A percentile compares a stretch with the other conserved stretches of the same genome.
phyloP scores from a whole-genome alignment of 1,284 basidiomycete species.

The Golubevia pallescens region DNA sequence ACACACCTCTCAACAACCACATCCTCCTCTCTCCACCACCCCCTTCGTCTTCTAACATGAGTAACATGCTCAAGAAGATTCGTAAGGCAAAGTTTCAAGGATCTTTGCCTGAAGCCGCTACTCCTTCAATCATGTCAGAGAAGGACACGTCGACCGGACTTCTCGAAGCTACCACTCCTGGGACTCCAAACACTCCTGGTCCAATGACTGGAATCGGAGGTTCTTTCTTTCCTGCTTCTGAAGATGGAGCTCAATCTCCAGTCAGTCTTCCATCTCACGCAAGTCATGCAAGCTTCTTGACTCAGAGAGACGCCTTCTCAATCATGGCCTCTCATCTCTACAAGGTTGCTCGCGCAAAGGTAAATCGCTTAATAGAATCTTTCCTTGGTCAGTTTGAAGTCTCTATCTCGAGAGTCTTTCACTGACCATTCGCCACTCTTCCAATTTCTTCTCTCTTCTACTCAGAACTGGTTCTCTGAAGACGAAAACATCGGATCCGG shows the following conservation, averaged over 20 bases:
- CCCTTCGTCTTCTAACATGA: background rate
- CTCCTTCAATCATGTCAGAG: background rate
- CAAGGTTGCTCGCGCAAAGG: slow-evolving; percentile 12
- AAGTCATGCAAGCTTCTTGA: background rate
- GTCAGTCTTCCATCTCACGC: background rate
- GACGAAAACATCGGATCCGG: slow-evolving; percentile 15
- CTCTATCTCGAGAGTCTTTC: too few species aligned
- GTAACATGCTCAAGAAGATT: background rate
- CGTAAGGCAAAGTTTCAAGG: background rate
- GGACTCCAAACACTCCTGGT: background rate
- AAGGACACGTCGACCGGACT: background rate
- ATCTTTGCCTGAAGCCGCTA: background rate
- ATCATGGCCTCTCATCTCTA: slow-evolving; percentile 33
- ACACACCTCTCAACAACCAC: background rate
- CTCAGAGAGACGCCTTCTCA: slow-evolving; percentile 27
- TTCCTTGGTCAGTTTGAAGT: too few species aligned
- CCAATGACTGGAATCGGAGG: background rate
- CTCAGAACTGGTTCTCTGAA: background rate
- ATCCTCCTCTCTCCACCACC: background rate
- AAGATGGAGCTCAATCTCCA: background rate
- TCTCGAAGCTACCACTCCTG: background rate
- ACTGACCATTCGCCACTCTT: background rate
- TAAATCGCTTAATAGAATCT: too few species aligned
- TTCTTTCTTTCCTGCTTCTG: background rate
- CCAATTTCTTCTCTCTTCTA: background rate